A percentile compares a stretch with the other conserved stretches of the same genome.
Conservation (phyloP, 108 stramenopile genomes). For the Cyclostephanos tholiformis region DNA sequence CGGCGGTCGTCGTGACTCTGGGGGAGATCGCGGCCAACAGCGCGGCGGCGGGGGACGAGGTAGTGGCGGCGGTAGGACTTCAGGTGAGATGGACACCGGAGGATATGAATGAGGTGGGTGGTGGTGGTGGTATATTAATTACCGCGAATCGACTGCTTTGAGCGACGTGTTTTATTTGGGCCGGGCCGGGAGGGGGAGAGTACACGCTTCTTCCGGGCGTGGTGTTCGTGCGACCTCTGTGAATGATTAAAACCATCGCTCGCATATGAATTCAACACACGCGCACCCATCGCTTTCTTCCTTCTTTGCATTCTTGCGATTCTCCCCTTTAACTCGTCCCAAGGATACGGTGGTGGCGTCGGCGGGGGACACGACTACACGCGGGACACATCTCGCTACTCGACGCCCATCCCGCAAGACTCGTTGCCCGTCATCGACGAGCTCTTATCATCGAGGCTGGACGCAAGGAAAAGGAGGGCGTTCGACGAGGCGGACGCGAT, state of each 20-base stretch:
- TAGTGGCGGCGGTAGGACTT: not conserved
- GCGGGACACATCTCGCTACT: slow-evolving; percentile 61
- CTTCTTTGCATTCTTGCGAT: not conserved
- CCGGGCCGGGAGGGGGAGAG: no score
- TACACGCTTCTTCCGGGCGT: no score
- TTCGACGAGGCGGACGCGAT: slow-evolving; percentile 81
- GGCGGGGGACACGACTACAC: slow-evolving; percentile 47
- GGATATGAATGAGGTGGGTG: no score
- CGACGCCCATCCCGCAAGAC: slow-evolving; percentile 28
- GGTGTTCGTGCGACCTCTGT: no score
- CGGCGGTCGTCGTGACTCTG: slow-evolving; percentile 3
- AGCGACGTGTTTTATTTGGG: no score
- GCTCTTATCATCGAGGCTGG: slow-evolving; percentile 50
- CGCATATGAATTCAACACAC: no score
- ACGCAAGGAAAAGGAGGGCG: slow-evolving; percentile 43
- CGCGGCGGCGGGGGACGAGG: slow-evolving; percentile 4
- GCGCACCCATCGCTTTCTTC: not conserved
- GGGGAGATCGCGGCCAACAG: slow-evolving; percentile 1
- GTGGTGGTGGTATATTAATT: no score
- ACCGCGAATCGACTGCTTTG: no score
- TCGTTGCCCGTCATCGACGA: slow-evolving; percentile 52
- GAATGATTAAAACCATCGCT: no score
- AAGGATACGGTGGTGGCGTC: slow-evolving; percentile 30
- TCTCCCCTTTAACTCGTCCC: not conserved
- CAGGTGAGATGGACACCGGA: no score